Evolutionary conservation across 2,329 filamentous ascomycete genomes (phyloP), one percentile per base, ranked within the genome.

Genomic region (Colletotrichum brevisporum): DNA sequence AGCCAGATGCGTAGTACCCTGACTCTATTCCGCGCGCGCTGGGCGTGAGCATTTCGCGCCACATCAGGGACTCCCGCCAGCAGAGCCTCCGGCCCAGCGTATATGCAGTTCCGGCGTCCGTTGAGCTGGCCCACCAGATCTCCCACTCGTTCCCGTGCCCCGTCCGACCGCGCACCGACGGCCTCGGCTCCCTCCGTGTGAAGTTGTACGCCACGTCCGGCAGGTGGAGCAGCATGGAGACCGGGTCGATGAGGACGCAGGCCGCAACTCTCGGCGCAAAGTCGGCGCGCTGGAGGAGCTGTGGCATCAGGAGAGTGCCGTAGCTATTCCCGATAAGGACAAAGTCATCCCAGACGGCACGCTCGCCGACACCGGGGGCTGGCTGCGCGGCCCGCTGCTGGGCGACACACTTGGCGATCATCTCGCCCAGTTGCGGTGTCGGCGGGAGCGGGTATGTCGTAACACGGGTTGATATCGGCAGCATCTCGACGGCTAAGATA

Each of bases 61-160:
- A 94, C 9, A 92, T 79, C 36, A 92, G 88, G 70, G 91, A 92
- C 72, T 93, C 86, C 24, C 84, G 83, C 92, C 91, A 94, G 79
- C 92, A 92, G 79, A 94, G 92, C 73, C 90, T 86, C 3, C 91
- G 82, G 0, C 86, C 87, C 1, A 94, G 80, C 9, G 88, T 89
- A 63, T 91, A 85, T 8, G 91, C 86, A 1, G 92, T 88, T 3
- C 89, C 89, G 31, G 90, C 88, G 72, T 94, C 91, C 63, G 86
- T 90, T 6, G 89, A 91, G 76, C 92, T 92, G 73, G 91, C 94
- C 83, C 89, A 91, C n/a, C 93, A 80, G 10, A 93, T 80, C 75
- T 91, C 87, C 82, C 88, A 90, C 77, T 94, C 90, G 71, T 91
- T 92, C 10, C 91, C 90, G 67, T 67, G 80, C 75, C 73, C 80